Base-by-base conservation (phyloP, 805 yeast genomes). In the Ogataea angusta region DNA sequence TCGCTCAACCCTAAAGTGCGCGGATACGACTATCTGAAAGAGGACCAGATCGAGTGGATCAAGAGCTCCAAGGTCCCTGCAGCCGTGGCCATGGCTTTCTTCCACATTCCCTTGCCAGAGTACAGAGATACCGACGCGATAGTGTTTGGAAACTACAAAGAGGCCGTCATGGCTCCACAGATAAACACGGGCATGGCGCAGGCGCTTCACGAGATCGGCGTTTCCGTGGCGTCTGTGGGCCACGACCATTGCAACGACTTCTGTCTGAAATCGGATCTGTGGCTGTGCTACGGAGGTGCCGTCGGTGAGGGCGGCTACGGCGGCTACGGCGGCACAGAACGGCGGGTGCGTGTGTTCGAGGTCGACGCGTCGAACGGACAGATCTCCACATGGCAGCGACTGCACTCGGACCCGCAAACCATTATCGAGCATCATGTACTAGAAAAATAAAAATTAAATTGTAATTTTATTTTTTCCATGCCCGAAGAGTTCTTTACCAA, bases 171-270 rank as follows among this genome's bases (percentile, higher is more conserved):
- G 1, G 91, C 95, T 0, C 93, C 97, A 5, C 67, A 59, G 22
- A 70, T 75, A 56, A 82, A 90, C 57, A 67, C 88, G 0, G 83
- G 85, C 7, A 83, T 84, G 37, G 67, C 88, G 38, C 64, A 72
- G 6, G 64, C 75, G 0, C 65, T 93, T 18, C 70, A 72, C 6
- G 65, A 73, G n/a, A 47, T 85, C 7, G 95, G 91, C 0, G 89
- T 93, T 1, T 67, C 75, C 22, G 87, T 86, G 0, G 76, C 80
- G 0, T 70, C 83, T 40, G 95, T 86, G 12, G 99, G 99, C 0
- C 99, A 93, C 60, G 99, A 93, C 56, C 99, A 93, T 60, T 85
- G 88, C 52, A 93, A 93, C 62, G 98, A 93, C 57, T 93, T 76
- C 59, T 93, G 99, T 63, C 63, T 86, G 44, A 63, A 71, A 37